Base-by-base conservation (phyloP, 1,284 basidiomycete species). In the Uromyces viciae-fabae region DNA sequence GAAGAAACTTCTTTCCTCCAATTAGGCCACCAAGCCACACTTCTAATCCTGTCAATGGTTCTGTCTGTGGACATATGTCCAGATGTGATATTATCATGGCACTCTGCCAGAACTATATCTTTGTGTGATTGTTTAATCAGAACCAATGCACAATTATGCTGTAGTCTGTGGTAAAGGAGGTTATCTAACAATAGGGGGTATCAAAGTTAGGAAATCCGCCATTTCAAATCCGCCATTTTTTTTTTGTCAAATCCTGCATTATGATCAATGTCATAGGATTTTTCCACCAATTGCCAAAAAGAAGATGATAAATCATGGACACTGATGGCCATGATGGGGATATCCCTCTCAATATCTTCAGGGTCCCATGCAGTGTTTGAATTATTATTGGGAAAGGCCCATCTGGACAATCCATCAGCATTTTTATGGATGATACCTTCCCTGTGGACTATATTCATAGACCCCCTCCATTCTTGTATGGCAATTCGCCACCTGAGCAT, bases 401-500 rank as follows among this genome's bases (percentile, higher is more conserved):
- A 66, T n/a, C 64, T 42, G 2, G 64, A 66, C 8, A 66, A 17
- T 1, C 52, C 72, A 60, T 75, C 72, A 1, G 72, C 72, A 40
- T 75, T 52, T 31, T 60, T 58, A 40, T 75, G 72, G 3, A 75
- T 14, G 17, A 33, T 4, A 19, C 69, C 69, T 3, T 66, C 38
- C 5, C 38, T 3, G 31, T 66, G 62, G 15, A 42, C 38, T 25
- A 66, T 66, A 1, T 19, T 66, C 71, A 73, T 73, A 15, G 38
- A 66, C 1, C 62, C 62, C 2, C 62, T 17, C 62, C 62, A 66
- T 9, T 66, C 62, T 19, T 66, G 62, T 19, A 66, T 42, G 17
- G 38, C 4, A 38, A 66, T 66, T 25, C 43, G 62, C 62, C 62
- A 66, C 15, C 71, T 14, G 25, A 73, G 8, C 71, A 73, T 73